Evolutionary conservation across 108 stramenopile species (phyloP), one percentile per base, ranked within the genome.

Genomic region (Cyclotella sp.): DNA sequence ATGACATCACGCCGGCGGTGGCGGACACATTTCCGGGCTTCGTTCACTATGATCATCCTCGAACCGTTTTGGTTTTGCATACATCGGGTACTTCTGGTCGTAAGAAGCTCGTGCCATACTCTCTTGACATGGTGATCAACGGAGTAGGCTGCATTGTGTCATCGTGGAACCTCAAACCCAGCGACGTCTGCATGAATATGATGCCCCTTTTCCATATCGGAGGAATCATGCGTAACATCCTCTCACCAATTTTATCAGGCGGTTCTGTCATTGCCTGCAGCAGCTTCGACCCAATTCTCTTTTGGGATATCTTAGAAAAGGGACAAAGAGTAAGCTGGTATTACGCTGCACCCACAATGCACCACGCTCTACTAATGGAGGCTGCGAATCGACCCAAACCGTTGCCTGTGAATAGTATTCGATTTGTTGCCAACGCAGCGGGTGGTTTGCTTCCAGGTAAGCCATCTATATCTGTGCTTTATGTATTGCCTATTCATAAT

Each of bases 141-240:
- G 89, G 87, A 0, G 74, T 85, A 14, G 88, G 84, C 5, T 69
- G 52, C 49, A 89, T 93, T 63, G 71, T 75, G 28, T 63, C 83
- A 14, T 75, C 74, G 9, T 90, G 89, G 88, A 77, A 87, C 49
- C 54, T 91, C 46, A 65, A 70, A 4, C 81, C 84, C 0, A 24
- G 53, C 13, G 93, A 93, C 70, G 73, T 91, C 65, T 88, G 85
- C 43, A 75, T 85, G 68, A 93, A 93, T 75, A 67, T 90, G 16
- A 93, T 93, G 93, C 93, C 93, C 9, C 76, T 93, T 9, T 91
- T 88, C 59, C 93, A 93, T 58, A 84, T 92, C 13, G 76, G 76
- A 15, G 76, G 76, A 14, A 77, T 82, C 44, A 70, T 75, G 40
- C 64, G 81, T 21, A 84, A 90, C 43, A 81, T 90, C 22, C 86